phyloP scores from a whole-genome alignment of 495 filamentous ascomycete genomes.

The Talaromyces thailandensis region DNA sequence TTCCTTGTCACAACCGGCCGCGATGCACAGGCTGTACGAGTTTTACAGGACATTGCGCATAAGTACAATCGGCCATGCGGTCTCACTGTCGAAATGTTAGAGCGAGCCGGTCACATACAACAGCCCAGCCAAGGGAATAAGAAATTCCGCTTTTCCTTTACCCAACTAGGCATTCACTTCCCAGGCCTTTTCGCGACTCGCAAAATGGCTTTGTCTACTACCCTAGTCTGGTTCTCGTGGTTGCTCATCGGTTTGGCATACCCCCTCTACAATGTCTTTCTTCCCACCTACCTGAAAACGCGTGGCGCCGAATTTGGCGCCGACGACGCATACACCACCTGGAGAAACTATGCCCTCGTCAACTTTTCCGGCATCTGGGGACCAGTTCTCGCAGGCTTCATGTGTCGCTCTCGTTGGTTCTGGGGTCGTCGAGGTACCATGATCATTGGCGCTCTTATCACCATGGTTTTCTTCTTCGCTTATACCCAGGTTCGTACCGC shows the following conservation, averaged over 20 bases:
- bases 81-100: slow-evolving; percentile 52
- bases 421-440: slow-evolving; percentile 57
- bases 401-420: slow-evolving; percentile 48
- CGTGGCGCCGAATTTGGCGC: slow-evolving; percentile 38
- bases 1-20: slow-evolving; percentile 57
- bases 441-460: slow-evolving; percentile 52
- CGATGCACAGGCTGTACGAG: slow-evolving; percentile 52
- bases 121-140: slow-evolving; percentile 24
- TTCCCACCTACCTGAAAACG: slow-evolving; percentile 41
- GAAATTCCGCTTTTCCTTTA: slow-evolving; percentile 32
- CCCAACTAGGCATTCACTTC: slow-evolving; percentile 47
- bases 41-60: slow-evolving; percentile 49
- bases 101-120: slow-evolving; percentile 12
- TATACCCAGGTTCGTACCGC: slow-evolving; percentile 55
- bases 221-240: slow-evolving; percentile 62
- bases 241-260: slow-evolving; percentile 61
- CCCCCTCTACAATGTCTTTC: slow-evolving; percentile 61
- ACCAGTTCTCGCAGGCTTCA: slow-evolving; percentile 54
- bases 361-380: slow-evolving; percentile 58
- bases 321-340: slow-evolving; percentile 43
- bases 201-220: slow-evolving; percentile 50
- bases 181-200: slow-evolving; percentile 54
- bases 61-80: slow-evolving; percentile 55
- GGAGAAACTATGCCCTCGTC: slow-evolving; percentile 64
- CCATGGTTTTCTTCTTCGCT: slow-evolving; percentile 60